These are phyloP conservation scores for Botrytis aclada DNA, from an alignment of 2,329 filamentous ascomycete genomes.

Conservation along the genomic window DNA sequence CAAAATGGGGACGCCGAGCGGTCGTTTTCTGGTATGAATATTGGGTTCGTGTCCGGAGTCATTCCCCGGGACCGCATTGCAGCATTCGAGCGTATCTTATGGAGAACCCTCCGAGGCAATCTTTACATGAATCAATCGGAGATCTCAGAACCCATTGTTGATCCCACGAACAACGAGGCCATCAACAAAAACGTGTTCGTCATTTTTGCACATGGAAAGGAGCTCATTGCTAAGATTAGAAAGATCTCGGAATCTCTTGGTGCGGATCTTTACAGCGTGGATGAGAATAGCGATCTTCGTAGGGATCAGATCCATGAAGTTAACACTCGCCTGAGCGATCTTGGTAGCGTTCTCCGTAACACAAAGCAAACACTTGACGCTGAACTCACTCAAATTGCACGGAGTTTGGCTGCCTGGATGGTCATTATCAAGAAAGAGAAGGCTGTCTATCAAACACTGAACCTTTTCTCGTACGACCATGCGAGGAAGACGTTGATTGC, in stretches of 20 bases:
- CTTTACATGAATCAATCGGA: slow-evolving; percentile 99
- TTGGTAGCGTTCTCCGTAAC: slow-evolving; percentile 88
- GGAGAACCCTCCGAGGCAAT: slow-evolving; percentile 95
- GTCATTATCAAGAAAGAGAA: slow-evolving; percentile 98
- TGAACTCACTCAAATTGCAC: slow-evolving; percentile 89
- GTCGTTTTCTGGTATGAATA: slow-evolving; percentile 97
- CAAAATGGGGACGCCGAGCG: slow-evolving; percentile 62
- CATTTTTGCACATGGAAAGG: slow-evolving; percentile 97
- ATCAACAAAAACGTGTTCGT: slow-evolving; percentile 98
- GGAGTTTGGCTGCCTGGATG: slow-evolving; percentile 94
- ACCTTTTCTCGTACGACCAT: slow-evolving; percentile 94
- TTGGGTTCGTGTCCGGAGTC: slow-evolving; percentile 95
- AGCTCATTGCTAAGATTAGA: slow-evolving; percentile 96
- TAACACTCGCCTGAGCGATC: slow-evolving; percentile 86
- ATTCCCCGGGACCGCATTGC: slow-evolving; percentile 90
- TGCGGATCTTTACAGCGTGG: slow-evolving; percentile 92
- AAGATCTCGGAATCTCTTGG: slow-evolving; percentile 98
- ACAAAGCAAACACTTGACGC: slow-evolving; percentile 92
- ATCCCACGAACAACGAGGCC: slow-evolving; percentile 88
- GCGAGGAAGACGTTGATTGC: slow-evolving; percentile 94
- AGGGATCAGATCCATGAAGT: slow-evolving; percentile 97
- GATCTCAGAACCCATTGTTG: slow-evolving; percentile 88
- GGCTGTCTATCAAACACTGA: slow-evolving; percentile 91
- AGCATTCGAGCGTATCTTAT: slow-evolving; percentile 94
- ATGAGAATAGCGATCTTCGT: slow-evolving; percentile 93